Base-by-base conservation (phyloP, 164 flowering plant species). In the Houttuynia cordata region DNA sequence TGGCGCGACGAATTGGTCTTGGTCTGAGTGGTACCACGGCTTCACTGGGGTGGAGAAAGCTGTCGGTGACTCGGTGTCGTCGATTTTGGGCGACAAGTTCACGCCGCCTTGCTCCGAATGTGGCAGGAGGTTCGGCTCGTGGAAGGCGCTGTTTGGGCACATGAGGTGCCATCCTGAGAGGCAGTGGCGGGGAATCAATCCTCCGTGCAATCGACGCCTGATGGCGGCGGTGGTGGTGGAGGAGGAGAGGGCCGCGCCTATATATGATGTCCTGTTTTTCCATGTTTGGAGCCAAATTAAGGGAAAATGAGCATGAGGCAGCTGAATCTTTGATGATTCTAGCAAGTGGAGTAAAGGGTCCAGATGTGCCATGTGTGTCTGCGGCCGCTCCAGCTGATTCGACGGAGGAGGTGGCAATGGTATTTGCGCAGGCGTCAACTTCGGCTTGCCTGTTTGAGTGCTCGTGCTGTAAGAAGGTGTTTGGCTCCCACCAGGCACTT, bases 151-250 rank as follows among this genome's bases (percentile, higher is more conserved):
- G 40, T 89, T 82, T 58, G 98, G 98, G 7, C 98, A 92, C 76
- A 92, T 92, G 98, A 73, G 98, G 24, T 92, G 98, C 75, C 98
- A 92, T 72, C 98, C 98, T 1, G 98, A 92, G 65, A 81, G 98
- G 13, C 79, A 78, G 58, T 92, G 98, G 98, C 86, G 98, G 0
- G 98, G 98, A 17, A 89, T 92, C 20, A 85, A 83, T 67, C 95
- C 91, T 0, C 98, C 98, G 7, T 74, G 85, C 0, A 75, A 74
- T 55, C 39, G 52, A 54, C 75, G 53, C 10, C n/a, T n/a, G n/a
- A n/a, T n/a, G n/a, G n/a, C n/a, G n/a, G n/a, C n/a, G n/a, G n/a
- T n/a, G n/a, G n/a, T n/a, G n/a, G n/a, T n/a, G n/a, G n/a, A n/a
- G n/a, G n/a, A n/a, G n/a, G n/a, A n/a, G n/a, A n/a, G n/a, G n/a